These are phyloP conservation scores for Clarireedia homoeocarpa DNA, from an alignment of 2,329 filamentous ascomycete species.

Conservation along the genomic window DNA sequence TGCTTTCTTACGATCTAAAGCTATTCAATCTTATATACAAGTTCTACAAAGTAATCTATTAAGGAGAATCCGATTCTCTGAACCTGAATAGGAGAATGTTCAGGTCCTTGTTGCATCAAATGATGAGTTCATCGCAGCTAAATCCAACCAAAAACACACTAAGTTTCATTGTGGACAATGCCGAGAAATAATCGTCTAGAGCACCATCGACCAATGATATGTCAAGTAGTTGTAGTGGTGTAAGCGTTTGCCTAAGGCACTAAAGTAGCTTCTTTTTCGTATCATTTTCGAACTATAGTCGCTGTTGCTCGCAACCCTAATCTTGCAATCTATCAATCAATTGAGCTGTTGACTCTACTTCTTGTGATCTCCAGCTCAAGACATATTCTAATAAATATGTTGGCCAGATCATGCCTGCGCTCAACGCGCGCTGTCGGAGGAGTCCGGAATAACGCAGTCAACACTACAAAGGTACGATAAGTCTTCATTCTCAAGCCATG, in stretches of 20 bases:
- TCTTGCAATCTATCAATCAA: slow-evolving; percentile 24
- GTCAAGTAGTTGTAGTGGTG: background rate
- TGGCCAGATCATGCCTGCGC: slow-evolving; percentile 87
- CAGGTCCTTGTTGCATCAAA: too few species aligned
- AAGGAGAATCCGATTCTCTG: background rate
- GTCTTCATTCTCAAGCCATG: background rate
- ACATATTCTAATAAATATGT: slow-evolving; percentile 55
- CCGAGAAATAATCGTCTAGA: slow-evolving; percentile 8
- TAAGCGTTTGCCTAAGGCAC: slow-evolving; percentile 8
- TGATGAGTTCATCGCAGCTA: too few species aligned
- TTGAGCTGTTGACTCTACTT: slow-evolving; percentile 22
- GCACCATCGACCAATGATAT: slow-evolving; percentile 1
- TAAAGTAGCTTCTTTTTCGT: slow-evolving; percentile 8
- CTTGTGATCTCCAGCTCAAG: slow-evolving; percentile 27
- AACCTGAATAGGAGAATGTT: too few species aligned
- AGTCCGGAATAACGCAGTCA: slow-evolving; percentile 64
- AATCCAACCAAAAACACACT: background rate
- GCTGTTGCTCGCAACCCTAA: slow-evolving; percentile 17
- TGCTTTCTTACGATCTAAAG: too few species aligned
- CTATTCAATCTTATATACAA: too few species aligned
- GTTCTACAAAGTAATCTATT: too few species aligned
- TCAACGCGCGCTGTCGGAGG: slow-evolving; percentile 78
- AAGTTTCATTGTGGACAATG: background rate
- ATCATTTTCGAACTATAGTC: slow-evolving; percentile 8
- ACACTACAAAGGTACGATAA: slow-evolving; percentile 64